Conservation (phyloP, 306 rosid genomes). For the Albizia julibrissin region DNA sequence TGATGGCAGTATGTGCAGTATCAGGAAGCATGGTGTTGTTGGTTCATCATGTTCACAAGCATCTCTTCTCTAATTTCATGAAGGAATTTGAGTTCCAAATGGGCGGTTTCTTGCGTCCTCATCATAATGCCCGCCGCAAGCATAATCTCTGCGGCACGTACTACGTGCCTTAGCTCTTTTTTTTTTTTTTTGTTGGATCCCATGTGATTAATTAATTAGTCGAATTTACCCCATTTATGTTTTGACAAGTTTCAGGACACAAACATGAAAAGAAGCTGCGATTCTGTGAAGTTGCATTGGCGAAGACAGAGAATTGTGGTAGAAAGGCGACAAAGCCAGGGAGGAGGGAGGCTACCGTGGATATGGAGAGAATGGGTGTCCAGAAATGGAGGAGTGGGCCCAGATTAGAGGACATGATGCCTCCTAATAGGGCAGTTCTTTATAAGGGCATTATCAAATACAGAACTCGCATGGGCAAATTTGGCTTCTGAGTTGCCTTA, state of each 20-base stretch:
- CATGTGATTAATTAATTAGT: neutral
- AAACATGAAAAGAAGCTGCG: neutral
- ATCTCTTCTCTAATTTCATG: conserved; percentile 19
- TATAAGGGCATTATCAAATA: neutral
- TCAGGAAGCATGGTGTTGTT: conserved; percentile 68
- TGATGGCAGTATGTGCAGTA: conserved; percentile 66
- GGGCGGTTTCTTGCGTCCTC: neutral
- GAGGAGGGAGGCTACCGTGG: neutral
- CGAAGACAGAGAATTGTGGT: neutral
- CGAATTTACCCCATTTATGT: neutral
- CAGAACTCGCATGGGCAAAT: neutral
- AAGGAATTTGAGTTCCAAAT: neutral
- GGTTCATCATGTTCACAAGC: conserved; percentile 63
- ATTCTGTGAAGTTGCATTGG: neutral
- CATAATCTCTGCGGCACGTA: neutral
- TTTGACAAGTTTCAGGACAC: neutral
- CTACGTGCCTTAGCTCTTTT: too few relatives aligned
- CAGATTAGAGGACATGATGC: neutral
- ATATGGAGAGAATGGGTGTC: neutral
- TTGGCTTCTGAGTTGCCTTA: neutral
- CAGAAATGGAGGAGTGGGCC: neutral
- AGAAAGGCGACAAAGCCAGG: neutral
- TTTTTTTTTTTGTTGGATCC: too few relatives aligned
- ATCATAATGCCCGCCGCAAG: neutral
- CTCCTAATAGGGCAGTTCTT: conserved; percentile 1